These are phyloP conservation scores for Annulohypoxylon stygium DNA, from an alignment of 495 filamentous ascomycete species.

Conservation along the genomic window DNA sequence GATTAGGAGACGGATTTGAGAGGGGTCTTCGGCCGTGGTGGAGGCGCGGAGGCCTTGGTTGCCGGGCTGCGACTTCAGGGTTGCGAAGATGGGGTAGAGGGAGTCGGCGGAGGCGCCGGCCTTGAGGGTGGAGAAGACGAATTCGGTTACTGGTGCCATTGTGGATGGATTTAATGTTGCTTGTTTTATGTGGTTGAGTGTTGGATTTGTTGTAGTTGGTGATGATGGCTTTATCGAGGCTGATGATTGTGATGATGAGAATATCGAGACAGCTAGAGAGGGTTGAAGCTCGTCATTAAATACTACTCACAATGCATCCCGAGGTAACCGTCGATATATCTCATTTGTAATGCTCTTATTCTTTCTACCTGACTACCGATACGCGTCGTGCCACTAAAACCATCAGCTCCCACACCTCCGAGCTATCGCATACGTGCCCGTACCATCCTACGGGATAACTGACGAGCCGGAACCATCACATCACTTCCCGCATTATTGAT, in stretches of 20 bases:
- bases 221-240: background rate
- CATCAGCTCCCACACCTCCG: constrained; percentile 16
- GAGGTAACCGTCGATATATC: background rate
- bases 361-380: background rate
- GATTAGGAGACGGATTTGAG: constrained; percentile 28
- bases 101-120: constrained; percentile 4
- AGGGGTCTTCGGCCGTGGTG: constrained; percentile 13
- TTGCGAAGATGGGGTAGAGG: constrained; percentile 12
- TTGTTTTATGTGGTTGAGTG: background rate
- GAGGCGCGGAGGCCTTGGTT: constrained; percentile 23
- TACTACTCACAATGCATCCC: background rate
- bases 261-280: background rate
- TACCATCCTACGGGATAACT: constrained; percentile 23
- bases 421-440: constrained; percentile 2
- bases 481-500: background rate
- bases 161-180: background rate
- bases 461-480: background rate
- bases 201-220: too few relatives aligned
- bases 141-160: constrained; percentile 40
- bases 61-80: constrained; percentile 15
- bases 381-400: constrained; percentile 2
- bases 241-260: constrained; percentile 4
- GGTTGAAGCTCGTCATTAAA: constrained; percentile 8
- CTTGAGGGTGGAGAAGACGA: constrained; percentile 26
- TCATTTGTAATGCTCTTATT: background rate